phyloP scores from a whole-genome alignment of 768 basidiomycete species.

The Rhizopogon sp. region DNA sequence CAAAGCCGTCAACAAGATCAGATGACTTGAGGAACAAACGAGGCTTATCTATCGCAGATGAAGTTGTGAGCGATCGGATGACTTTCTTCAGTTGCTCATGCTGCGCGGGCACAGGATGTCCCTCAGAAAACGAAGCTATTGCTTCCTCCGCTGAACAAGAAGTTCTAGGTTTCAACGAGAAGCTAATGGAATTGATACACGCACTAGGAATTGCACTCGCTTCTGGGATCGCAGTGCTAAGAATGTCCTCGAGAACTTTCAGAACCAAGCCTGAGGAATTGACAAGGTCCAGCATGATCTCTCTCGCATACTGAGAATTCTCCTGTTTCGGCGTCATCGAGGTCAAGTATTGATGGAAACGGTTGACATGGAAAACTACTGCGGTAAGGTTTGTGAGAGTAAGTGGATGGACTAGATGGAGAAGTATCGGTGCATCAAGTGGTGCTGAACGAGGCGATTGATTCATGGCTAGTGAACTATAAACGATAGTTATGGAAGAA shows the following conservation, averaged over 20 bases:
- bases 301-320: constrained; percentile 59
- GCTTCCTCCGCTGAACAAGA: constrained; percentile 42
- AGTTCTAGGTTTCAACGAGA: constrained; percentile 4
- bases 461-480: constrained; percentile 29
- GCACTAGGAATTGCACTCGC: constrained; percentile 15
- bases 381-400: constrained; percentile 45
- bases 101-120: constrained; percentile 48
- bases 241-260: constrained; percentile 39
- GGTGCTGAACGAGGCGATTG: constrained; percentile 10
- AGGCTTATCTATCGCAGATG: constrained; percentile 56
- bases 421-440: constrained; percentile 37
- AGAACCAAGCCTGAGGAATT: constrained; percentile 64
- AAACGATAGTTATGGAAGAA: constrained; percentile 39
- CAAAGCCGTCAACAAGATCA: constrained; percentile 64
- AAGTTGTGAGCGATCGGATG: constrained; percentile 41
- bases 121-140: constrained; percentile 51
- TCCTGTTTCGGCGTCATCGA: constrained; percentile 53
- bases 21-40: constrained; percentile 66
- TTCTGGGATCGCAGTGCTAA: constrained; percentile 33
- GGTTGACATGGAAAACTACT: constrained; percentile 52
- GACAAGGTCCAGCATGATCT: constrained; percentile 56
- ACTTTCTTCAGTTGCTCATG: constrained; percentile 36
- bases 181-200: constrained; percentile 3
- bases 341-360: constrained; percentile 49
- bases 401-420: constrained; percentile 62